Percentiles rank a stretch among this genome's conserved stretches.
Conservation (phyloP, 2,329 filamentous ascomycete genomes). For the Pseudopyricularia javanii region DNA sequence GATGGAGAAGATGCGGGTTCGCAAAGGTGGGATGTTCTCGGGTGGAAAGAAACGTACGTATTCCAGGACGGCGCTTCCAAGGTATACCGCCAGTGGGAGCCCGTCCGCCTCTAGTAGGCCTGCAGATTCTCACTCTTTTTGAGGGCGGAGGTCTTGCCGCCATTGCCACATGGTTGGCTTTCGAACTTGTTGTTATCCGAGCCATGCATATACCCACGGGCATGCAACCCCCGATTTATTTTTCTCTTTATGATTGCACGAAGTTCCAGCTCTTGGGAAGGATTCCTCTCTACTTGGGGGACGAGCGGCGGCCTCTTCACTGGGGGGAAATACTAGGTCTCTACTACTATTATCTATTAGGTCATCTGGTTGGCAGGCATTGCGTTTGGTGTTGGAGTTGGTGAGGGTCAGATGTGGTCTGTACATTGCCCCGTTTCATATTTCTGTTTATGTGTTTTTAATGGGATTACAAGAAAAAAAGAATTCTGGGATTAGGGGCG, state of each 20-base stretch:
- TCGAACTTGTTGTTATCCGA: neutral
- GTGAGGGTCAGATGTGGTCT: neutral
- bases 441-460: neutral
- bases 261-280: neutral
- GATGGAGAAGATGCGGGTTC: neutral
- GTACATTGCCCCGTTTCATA: neutral
- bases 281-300: neutral
- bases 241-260: neutral
- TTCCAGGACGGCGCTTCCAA: neutral
- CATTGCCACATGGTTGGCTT: neutral
- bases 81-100: neutral
- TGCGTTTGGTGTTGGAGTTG: conserved; percentile 3
- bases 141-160: neutral
- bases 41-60: conserved; percentile 7
- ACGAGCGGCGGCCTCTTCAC: neutral
- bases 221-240: neutral
- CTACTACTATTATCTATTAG: neutral
- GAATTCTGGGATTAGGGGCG: neutral
- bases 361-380: neutral
- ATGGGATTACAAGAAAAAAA: neutral
- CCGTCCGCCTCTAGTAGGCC: neutral
- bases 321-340: neutral
- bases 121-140: neutral
- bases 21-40: conserved; percentile 9
- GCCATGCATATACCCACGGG: neutral